Base-by-base conservation (phyloP, 352 stramenopile species). In the Globisporangium parvum region DNA sequence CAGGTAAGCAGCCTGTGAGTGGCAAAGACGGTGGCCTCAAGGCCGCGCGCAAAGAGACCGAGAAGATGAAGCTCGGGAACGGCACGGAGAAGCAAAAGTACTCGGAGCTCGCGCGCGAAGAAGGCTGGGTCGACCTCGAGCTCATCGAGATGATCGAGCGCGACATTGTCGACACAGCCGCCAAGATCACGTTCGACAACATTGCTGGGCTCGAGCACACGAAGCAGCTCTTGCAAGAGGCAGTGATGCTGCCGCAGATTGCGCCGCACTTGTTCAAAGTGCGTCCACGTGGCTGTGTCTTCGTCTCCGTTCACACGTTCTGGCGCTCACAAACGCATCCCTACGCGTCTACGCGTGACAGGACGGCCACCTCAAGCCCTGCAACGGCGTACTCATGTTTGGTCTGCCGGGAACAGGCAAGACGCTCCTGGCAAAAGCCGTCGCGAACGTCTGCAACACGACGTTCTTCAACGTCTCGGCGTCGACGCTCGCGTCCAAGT, bases 381-480 rank as follows among this genome's bases (percentile, higher is more conserved):
- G 82, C 60, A 94, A 83, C 40, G 84, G 85, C 5, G 75, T 94
- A 24, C 63, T 94, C 21, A 89, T 94, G 77, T 94, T 94, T 63
- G 85, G 86, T 0, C 89, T 87, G 5, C 88, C 89, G 3, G 89
- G 89, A 51, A 97, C 88, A 23, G 89, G 89, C 55, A 96, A 97
- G 65, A 97, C 89, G 12, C 64, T 97, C 28, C 67, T 96, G 12
- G 83, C 87, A 15, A 92, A 93, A 62, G 90, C 89, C 2, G 88
- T 98, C 14, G 96, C 96, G 2, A 93, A 95, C 33, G 95, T 98
- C 56, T 98, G 94, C 73, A 88, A 95, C 48, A 96, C 96, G 9
- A 98, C 95, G 3, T 99, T 99, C 73, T 99, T 99, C 73, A 99
- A 98, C 63, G 95, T 99, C 39, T 95, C 80, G 33, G 83, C 86